Evolutionary conservation across 805 yeast species (phyloP), one percentile per base, ranked within the genome.

Genomic region (Diddensiella santjacobensis): DNA sequence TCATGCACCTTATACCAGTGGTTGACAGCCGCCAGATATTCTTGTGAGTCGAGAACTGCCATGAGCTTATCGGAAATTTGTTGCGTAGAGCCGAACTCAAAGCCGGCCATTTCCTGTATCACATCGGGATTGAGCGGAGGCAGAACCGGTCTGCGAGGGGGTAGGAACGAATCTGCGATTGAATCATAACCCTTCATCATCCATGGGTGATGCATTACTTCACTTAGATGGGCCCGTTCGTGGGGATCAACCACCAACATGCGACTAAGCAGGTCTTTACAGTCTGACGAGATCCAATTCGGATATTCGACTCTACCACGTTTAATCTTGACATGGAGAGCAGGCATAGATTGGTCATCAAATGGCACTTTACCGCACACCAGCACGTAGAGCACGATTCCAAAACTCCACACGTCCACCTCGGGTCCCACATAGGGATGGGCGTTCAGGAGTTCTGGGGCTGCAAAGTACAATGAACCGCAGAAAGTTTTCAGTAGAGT

Each of bases 291-390:
- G 42, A 93, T 69, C 68, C 82, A 81, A 31, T 77, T 75, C 4
- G 99, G 98, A 65, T 93, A 93, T 56, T 89, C 96, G 8, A 93
- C 96, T 53, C 81, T 75, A 36, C 98, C 99, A 56, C 82, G 79
- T 64, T 91, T 93, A 64, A 93, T 93, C 66, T 90, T 90, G 54
- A 88, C 95, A 65, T 93, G 99, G 58, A 93, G 73, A 1, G 86
- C 90, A 40, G 90, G 83, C 54, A 95, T 95, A 56, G 87, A 82
- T 60, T 88, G 95, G 63, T 93, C 98, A 66, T 93, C 99, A 65
- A 93, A 93, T 5, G 99, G 99, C 11, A 93, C 98, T 65, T 88
- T 90, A 47, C 99, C 99, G 65, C 97, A 90, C 1, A 93, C 96
- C 52, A 93, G 73, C 4, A 93, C 99, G 62, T 88, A 93, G 44